A percentile compares a stretch with the other conserved stretches of the same genome.
Conservation (phyloP, 208 protist genomes). For the Jaenimonas drosophilae region DNA sequence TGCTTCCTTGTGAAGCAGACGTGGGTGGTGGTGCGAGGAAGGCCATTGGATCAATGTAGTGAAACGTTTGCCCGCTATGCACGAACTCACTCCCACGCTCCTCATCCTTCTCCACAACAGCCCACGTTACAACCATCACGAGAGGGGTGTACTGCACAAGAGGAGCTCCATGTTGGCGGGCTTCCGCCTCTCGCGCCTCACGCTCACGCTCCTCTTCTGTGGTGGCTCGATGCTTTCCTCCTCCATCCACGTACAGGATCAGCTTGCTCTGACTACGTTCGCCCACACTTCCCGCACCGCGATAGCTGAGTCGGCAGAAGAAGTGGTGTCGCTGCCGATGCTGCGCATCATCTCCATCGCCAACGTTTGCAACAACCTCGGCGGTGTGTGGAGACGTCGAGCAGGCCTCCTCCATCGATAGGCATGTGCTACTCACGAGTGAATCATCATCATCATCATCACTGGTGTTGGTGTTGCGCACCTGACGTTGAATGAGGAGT, state of each 20-base stretch:
- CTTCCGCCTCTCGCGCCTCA: conserved; percentile 12
- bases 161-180: conserved; percentile 16
- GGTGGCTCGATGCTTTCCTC: no score
- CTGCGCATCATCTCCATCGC: conserved; percentile 11
- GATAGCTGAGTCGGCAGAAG: conserved; percentile 49
- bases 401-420: no score
- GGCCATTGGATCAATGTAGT: conserved; percentile 56
- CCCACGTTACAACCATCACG: conserved; percentile 52
- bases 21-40: conserved; percentile 17
- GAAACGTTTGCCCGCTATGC: conserved; percentile 47
- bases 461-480: conserved; percentile 2
- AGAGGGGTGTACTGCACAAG: conserved; percentile 63
- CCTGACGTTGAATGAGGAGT: conserved; percentile 24
- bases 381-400: no score
- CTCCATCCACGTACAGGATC: no score
- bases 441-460: no score
- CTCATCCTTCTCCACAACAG: conserved; percentile 17
- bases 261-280: no score
- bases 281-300: conserved; percentile 42
- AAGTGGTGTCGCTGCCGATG: conserved; percentile 30
- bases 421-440: no score
- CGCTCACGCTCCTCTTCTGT: conserved; percentile 13
- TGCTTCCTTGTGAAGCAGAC: no score
- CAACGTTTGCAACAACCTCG: conserved; percentile 18
- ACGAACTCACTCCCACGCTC: neutral